Conservation (phyloP, 2,329 filamentous ascomycete genomes). For the Fusarium euwallaceae region DNA sequence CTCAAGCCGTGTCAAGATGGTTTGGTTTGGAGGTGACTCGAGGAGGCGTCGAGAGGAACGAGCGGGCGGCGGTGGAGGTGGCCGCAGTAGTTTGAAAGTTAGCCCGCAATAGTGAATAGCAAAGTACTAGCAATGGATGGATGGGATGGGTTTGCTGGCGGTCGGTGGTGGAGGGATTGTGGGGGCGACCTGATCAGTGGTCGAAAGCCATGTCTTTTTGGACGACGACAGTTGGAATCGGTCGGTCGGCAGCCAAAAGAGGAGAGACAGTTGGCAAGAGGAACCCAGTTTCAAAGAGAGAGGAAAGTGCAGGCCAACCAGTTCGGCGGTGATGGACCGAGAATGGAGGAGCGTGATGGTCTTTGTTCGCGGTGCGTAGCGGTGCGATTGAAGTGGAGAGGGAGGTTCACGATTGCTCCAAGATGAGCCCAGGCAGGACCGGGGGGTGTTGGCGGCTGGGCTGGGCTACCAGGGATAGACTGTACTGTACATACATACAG, state of each 20-base stretch:
- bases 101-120: constrained; percentile 39
- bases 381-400: constrained; percentile 20
- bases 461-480: neutral
- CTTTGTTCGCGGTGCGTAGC: constrained; percentile 22
- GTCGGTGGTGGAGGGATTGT: constrained; percentile 33
- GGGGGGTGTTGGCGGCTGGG: constrained; percentile 8
- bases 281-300: neutral
- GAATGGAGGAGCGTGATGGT: constrained; percentile 9
- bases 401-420: constrained; percentile 23
- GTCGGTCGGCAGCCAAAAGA: neutral
- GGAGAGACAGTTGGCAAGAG: neutral
- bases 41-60: constrained; percentile 42
- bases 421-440: constrained; percentile 25
- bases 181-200: constrained; percentile 39
- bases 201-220: constrained; percentile 38
- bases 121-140: constrained; percentile 4
- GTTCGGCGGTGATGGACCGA: constrained; percentile 1
- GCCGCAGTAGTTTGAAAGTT: constrained; percentile 28
- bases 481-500: neutral
- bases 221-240: constrained; percentile 1
- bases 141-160: constrained; percentile 21
- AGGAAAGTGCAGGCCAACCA: neutral
- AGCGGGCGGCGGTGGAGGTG: constrained; percentile 44
- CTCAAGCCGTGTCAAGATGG: constrained; percentile 32
- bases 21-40: constrained; percentile 38